Evolutionary conservation across 2,329 filamentous ascomycete species (phyloP), one percentile per base, ranked within the genome.

Genomic region (Colletotrichum eleusines): DNA sequence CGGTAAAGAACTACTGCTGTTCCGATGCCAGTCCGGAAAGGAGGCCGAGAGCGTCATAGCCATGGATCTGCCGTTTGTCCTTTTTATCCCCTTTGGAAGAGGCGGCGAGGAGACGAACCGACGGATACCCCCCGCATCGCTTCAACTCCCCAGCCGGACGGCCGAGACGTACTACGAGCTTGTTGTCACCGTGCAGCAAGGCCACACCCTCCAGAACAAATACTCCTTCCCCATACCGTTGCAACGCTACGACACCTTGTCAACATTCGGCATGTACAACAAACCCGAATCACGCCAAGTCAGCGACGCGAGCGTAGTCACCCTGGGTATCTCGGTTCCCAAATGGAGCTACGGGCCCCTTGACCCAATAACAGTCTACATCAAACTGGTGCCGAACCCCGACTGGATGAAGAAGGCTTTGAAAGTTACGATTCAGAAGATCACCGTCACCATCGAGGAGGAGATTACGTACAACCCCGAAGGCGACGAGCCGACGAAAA

Each of bases 261-360:
- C 95, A 51, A 98, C 96, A 1, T 99, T 99, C 83, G 96, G 96
- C 81, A 98, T 98, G 96, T 99, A 98, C 85, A 98, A 98, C 82
- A 92, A 94, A 65, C 95, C 95, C 20, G 95, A 98, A 81, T 92
- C 92, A 70, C 94, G 94, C 66, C 92, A 97, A 76, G 89, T 91
- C 71, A 93, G 94, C 40, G 90, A 92, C 62, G 96, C 98, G 83
- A 96, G 97, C 80, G 84, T 98, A 65, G 94, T 98, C 72, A 97
- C 94, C 11, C 85, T 98, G 65, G 94, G 93, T 55, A 97, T 98
- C 75, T 97, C 94, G 72, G 85, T 99, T 74, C 95, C 96, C 31
- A 90, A 94, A 73, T 98, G 95, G 94, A 98, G 95, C 73, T 99
- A 98, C 79, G 96, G 96, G 0, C 96, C 96, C 5, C 87, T 95